These are phyloP conservation scores for Ustilago bromivora DNA, from an alignment of 1,284 basidiomycete genomes.

Conservation along the genomic window DNA sequence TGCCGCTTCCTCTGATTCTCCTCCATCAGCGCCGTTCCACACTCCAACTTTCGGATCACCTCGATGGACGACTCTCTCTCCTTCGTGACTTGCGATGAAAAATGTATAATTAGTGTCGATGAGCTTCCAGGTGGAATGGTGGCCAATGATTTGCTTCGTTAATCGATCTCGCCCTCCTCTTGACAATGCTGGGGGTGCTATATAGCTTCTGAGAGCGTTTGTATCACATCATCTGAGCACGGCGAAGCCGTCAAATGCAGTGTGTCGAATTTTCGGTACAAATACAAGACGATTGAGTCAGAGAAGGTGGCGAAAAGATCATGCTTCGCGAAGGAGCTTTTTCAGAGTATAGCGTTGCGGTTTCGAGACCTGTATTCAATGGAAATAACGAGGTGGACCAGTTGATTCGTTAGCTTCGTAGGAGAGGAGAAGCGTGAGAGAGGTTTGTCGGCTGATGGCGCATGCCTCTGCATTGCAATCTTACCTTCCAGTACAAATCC, in stretches of 20 bases:
- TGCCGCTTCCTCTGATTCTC: slow-evolving; percentile 5
- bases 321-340: slow-evolving; percentile 47
- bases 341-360: slow-evolving; percentile 43
- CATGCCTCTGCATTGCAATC: not conserved
- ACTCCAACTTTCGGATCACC: slow-evolving; percentile 35
- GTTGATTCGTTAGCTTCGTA: not conserved
- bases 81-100: not conserved
- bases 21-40: slow-evolving; percentile 23
- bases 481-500: slow-evolving; percentile 58
- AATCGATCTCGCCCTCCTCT: not conserved
- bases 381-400: not conserved
- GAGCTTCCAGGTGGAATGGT: not conserved
- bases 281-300: slow-evolving; percentile 23
- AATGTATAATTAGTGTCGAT: not conserved
- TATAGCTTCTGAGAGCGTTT: not conserved
- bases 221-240: not conserved
- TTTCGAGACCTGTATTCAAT: slow-evolving; percentile 41
- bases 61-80: slow-evolving; percentile 23
- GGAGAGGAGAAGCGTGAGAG: not conserved
- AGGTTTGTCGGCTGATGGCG: not conserved
- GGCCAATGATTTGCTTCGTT: not conserved
- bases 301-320: not conserved
- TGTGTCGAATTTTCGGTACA: slow-evolving; percentile 29
- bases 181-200: not conserved
- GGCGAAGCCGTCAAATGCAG: not conserved